Evolutionary conservation across 2,329 filamentous ascomycete genomes (phyloP).

Genomic region (Nothophaeocryptopus gaeumannii): DNA sequence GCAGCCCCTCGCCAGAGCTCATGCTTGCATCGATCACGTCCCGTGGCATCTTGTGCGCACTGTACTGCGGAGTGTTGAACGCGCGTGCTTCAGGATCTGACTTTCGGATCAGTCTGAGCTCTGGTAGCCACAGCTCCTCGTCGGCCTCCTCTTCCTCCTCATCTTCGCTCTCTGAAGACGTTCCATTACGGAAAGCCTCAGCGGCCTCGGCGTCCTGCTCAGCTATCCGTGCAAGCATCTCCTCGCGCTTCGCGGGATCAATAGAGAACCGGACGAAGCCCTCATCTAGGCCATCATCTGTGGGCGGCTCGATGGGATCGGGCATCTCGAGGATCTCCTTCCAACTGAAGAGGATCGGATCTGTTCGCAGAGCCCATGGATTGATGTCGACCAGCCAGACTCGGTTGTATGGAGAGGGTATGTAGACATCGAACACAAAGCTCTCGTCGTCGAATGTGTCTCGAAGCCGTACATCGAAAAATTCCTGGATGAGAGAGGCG

Average conservation of each 20-base stretch:
- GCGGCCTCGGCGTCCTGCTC: constrained; percentile 5
- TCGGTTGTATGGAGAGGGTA: constrained; percentile 70
- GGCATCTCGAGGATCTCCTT: constrained; percentile 74
- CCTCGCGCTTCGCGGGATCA: constrained; percentile 13
- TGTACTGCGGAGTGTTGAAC: constrained; percentile 82
- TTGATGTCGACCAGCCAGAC: constrained; percentile 93
- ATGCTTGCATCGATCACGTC: constrained; percentile 75
- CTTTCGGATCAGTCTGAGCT: constrained; percentile 76
- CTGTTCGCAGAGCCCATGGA: constrained; percentile 86
- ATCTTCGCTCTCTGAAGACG: constrained; percentile 38
- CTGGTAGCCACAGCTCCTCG: constrained; percentile 61
- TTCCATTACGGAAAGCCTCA: constrained; percentile 13
- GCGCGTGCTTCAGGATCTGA: constrained; percentile 87
- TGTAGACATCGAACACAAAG: constrained; percentile 90
- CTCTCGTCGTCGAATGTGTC: constrained; percentile 77
- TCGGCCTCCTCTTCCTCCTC: constrained; percentile 55
- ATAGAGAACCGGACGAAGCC: constrained; percentile 28
- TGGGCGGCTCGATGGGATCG: constrained; percentile 45
- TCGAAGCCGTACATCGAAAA: constrained; percentile 72
- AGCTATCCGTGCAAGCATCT: constrained; percentile 8
- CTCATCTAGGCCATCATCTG: constrained; percentile 17
- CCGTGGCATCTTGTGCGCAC: constrained; percentile 89
- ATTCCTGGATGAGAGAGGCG: constrained; percentile 65
- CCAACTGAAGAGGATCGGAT: constrained; percentile 88
- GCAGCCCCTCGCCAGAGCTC: constrained; percentile 61